Conservation (phyloP, 2,329 filamentous ascomycete genomes). For the Alternaria ethzedia region DNA sequence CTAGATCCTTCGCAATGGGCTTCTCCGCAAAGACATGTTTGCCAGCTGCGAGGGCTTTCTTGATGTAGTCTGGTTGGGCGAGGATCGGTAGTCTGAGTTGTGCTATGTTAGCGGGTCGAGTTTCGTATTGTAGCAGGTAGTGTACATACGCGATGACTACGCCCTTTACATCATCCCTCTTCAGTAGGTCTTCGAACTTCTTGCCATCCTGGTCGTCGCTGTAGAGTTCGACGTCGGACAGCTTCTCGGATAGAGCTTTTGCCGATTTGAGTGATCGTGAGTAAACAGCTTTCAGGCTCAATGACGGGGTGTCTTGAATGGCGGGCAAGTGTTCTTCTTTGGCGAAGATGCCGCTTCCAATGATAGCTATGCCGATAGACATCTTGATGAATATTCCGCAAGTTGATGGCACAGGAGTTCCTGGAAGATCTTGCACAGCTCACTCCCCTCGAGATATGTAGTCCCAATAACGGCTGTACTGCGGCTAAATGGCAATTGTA, state of each 20-base stretch:
- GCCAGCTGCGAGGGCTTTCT: conserved; percentile 65
- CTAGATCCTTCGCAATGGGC: conserved; percentile 68
- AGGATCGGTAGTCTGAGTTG: conserved; percentile 63
- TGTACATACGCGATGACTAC: conserved; percentile 60
- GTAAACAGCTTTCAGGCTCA: conserved; percentile 70
- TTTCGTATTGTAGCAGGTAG: not conserved
- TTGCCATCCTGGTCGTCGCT: conserved; percentile 60
- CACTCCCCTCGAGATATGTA: not conserved
- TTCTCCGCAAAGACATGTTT: conserved; percentile 77
- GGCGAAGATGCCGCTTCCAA: conserved; percentile 69
- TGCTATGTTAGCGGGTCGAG: not conserved
- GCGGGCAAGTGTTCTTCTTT: conserved; percentile 68
- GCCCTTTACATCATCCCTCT: conserved; percentile 60
- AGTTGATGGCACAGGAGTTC: not conserved
- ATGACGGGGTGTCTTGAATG: conserved; percentile 59
- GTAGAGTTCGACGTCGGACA: conserved; percentile 61
- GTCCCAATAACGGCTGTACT: conserved; percentile 6
- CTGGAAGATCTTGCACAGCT: not conserved
- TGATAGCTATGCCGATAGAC: conserved; percentile 64
- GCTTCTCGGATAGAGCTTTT: conserved; percentile 46
- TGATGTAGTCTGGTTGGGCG: conserved; percentile 64
- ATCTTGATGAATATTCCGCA: not conserved
- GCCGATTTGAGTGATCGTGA: conserved; percentile 67
- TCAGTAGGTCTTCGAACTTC: conserved; percentile 60
- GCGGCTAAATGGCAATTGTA: conserved; percentile 28